These are phyloP conservation scores for Pseudocercospora cruenta DNA, from an alignment of 2,329 filamentous ascomycete species.

Conservation along the genomic window DNA sequence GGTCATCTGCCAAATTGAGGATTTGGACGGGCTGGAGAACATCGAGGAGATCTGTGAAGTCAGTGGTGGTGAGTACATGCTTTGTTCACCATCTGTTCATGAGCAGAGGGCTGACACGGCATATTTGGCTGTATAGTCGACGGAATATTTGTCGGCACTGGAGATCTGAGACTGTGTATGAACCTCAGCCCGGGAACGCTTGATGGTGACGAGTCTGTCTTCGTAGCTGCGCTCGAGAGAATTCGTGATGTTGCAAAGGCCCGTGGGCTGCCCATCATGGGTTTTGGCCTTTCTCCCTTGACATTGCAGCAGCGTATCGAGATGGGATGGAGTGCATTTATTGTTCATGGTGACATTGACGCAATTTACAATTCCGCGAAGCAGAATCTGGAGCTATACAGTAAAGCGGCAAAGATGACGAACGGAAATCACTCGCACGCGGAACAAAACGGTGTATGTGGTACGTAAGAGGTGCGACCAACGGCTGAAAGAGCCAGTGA, in stretches of 20 bases:
- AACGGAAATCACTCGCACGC: too few relatives aligned
- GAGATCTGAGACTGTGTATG: conserved; percentile 9
- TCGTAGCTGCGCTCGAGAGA: conserved; percentile 7
- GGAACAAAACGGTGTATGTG: too few relatives aligned
- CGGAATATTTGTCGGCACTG: conserved; percentile 11
- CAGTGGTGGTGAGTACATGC: conserved; percentile 2
- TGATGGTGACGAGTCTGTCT: conserved; percentile 14
- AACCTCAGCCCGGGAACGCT: conserved; percentile 2
- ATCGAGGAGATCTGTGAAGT: conserved; percentile 15
- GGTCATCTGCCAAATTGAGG: conserved; percentile 14
- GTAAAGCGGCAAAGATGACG: conserved; percentile 50
- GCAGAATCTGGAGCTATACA: not conserved
- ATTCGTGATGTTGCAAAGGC: conserved; percentile 8
- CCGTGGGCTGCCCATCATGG: conserved; percentile 8
- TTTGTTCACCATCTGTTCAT: not conserved
- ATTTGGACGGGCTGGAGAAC: conserved; percentile 13
- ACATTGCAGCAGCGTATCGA: conserved; percentile 4
- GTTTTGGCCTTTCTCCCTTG: conserved; percentile 3
- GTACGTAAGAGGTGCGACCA: too few relatives aligned
- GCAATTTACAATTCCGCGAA: conserved; percentile 7
- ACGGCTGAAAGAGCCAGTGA: too few relatives aligned
- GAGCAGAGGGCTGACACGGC: not conserved
- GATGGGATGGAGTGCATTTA: conserved; percentile 13
- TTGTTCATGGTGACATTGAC: conserved; percentile 9
- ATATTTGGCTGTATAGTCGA: conserved; percentile 1